Evolutionary conservation across 176 grass and related monocot genomes (phyloP).

Genomic region (Lolium rigidum): DNA sequence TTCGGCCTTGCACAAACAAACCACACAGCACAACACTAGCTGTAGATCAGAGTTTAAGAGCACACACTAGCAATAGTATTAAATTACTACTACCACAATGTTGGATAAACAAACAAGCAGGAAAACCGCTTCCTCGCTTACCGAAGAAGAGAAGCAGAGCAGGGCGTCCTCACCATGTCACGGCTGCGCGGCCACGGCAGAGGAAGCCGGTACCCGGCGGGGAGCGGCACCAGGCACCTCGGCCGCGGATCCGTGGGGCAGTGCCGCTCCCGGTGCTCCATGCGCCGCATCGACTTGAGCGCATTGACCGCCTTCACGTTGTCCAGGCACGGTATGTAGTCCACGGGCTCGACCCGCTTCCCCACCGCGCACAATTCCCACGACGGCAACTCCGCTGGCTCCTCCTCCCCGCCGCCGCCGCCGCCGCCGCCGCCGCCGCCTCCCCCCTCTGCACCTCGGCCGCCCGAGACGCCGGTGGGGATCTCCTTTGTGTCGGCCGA

Average conservation of each 20-base stretch:
- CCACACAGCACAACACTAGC: not conserved
- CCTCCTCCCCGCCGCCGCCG: slow-evolving; percentile 17
- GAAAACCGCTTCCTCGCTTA: slow-evolving; percentile 44
- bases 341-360: slow-evolving; percentile 61
- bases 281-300: slow-evolving; percentile 72
- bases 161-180: slow-evolving; percentile 87
- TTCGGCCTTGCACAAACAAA: not conserved
- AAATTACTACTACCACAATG: slow-evolving; percentile 14
- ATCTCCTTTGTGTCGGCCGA: slow-evolving; percentile 27
- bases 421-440: slow-evolving; percentile 22
- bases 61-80: slow-evolving; percentile 17
- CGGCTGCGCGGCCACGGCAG: slow-evolving; percentile 90
- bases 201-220: slow-evolving; percentile 59
- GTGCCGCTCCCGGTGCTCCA: slow-evolving; percentile 94
- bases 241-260: slow-evolving; percentile 64
- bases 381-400: slow-evolving; percentile 40
- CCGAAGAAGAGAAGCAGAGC: slow-evolving; percentile 57
- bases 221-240: slow-evolving; percentile 78
- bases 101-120: slow-evolving; percentile 33
- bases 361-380: slow-evolving; percentile 75
- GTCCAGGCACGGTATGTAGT: slow-evolving; percentile 94
- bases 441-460: not conserved
- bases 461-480: not conserved
- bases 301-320: slow-evolving; percentile 78
- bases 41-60: not conserved